phyloP scores from a whole-genome alignment of 2,329 filamentous ascomycete genomes.

The Colletotrichum phormii region DNA sequence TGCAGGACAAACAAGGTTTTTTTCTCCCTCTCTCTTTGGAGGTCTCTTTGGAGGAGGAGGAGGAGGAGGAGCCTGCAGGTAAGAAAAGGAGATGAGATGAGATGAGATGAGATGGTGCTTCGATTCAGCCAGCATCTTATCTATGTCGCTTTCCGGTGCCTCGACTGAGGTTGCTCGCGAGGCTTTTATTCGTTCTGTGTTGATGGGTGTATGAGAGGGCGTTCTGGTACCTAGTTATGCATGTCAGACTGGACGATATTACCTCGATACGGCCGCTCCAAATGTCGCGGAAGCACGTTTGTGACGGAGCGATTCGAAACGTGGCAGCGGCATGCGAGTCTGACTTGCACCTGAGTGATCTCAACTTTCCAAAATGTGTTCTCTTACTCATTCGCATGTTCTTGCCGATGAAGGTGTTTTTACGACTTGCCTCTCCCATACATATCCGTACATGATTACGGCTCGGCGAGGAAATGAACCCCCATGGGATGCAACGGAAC shows the following conservation, averaged over 20 bases:
- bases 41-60: neutral
- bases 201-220: neutral
- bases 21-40: neutral
- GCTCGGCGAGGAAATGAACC: neutral
- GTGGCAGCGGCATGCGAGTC: neutral
- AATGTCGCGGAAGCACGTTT: neutral
- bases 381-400: neutral
- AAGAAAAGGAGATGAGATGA: no score
- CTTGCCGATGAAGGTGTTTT: neutral
- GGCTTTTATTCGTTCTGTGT: neutral
- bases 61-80: neutral
- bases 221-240: neutral
- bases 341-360: neutral
- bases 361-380: neutral
- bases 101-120: no score
- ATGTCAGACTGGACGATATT: slow-evolving; percentile 24
- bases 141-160: neutral
- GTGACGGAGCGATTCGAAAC: neutral
- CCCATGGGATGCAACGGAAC: slow-evolving; percentile 15
- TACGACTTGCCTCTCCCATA: neutral
- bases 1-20: slow-evolving; percentile 20
- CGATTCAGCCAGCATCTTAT: slow-evolving; percentile 22
- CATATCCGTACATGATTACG: neutral
- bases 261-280: slow-evolving; percentile 9
- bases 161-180: neutral